Percentiles rank a stretch among this genome's conserved stretches.
Conservation (phyloP, 169 alveolate species). For the Plasmodium berghei region DNA sequence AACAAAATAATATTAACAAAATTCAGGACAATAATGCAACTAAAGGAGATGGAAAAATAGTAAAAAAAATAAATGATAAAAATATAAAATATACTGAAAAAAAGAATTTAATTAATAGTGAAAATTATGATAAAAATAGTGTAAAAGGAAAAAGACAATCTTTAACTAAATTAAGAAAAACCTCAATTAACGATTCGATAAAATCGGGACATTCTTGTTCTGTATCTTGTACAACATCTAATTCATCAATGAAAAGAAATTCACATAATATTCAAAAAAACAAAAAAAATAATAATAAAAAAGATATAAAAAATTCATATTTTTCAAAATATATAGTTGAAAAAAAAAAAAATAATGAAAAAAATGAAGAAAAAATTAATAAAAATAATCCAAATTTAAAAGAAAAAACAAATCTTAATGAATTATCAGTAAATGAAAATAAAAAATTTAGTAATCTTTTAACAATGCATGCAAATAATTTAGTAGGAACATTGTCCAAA, state of each 20-base stretch:
- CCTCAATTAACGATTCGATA: no score
- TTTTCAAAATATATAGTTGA: conserved; percentile 11
- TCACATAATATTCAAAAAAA: neutral
- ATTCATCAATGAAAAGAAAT: neutral
- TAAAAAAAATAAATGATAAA: neutral
- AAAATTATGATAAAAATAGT: neutral
- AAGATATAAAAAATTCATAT: conserved; percentile 8
- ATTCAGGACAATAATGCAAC: neutral
- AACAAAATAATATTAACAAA: neutral
- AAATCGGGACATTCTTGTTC: no score
- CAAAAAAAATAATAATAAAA: conserved; percentile 10
- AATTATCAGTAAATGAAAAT: neutral
- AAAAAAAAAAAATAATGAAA: conserved; percentile 1
- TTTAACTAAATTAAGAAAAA: no score
- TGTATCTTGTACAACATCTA: neutral
- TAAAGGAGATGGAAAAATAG: neutral
- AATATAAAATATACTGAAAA: neutral
- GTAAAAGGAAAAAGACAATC: no score
- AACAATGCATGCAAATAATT: neutral
- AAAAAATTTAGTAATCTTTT: neutral
- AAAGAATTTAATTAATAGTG: neutral
- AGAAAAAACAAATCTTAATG: neutral
- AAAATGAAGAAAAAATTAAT: neutral
- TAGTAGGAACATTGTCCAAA: neutral
- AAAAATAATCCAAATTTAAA: neutral